These are phyloP conservation scores for Mariannaea elegans DNA, from an alignment of 2,329 filamentous ascomycete species.

Conservation along the genomic window DNA sequence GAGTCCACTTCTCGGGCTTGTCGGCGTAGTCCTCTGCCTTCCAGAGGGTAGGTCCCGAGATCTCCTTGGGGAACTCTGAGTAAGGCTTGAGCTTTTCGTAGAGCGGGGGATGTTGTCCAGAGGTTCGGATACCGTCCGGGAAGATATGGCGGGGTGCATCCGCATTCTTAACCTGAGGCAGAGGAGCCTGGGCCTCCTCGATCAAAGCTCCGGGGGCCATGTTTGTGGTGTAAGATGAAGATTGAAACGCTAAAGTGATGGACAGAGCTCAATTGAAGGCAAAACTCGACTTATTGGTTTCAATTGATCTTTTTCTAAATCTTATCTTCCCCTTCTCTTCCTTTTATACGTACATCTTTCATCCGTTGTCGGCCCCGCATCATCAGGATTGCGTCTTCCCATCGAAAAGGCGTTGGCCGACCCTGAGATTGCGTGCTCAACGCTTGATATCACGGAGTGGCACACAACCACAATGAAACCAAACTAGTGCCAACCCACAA, in stretches of 20 bases:
- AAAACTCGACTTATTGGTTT: not conserved
- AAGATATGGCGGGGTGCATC: slow-evolving; percentile 46
- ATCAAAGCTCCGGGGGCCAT: slow-evolving; percentile 41
- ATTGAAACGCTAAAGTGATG: not conserved
- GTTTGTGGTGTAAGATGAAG: not conserved
- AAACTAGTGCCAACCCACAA: slow-evolving; percentile 8
- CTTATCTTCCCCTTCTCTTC: not conserved
- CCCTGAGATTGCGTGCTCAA: slow-evolving; percentile 39
- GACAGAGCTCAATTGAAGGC: slow-evolving; percentile 12
- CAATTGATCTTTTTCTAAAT: not conserved
- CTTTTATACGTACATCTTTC: slow-evolving; percentile 29
- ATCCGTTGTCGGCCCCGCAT: slow-evolving; percentile 33
- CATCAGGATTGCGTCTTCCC: slow-evolving; percentile 36
- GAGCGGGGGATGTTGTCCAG: slow-evolving; percentile 77
- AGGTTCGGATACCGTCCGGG: slow-evolving; percentile 60
- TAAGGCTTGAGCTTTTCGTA: slow-evolving; percentile 73
- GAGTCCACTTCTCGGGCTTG: slow-evolving; percentile 76
- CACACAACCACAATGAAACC: slow-evolving; percentile 24
- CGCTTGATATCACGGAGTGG: slow-evolving; percentile 40
- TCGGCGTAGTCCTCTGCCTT: slow-evolving; percentile 70
- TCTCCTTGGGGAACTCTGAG: slow-evolving; percentile 74
- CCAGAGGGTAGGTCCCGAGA: slow-evolving; percentile 80
- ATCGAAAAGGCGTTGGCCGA: slow-evolving; percentile 20
- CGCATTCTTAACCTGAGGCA: slow-evolving; percentile 34
- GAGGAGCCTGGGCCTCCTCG: slow-evolving; percentile 26